These are phyloP conservation scores for Ambrosia trifida DNA, from an alignment of 129 eudicot genomes.

Conservation along the genomic window DNA sequence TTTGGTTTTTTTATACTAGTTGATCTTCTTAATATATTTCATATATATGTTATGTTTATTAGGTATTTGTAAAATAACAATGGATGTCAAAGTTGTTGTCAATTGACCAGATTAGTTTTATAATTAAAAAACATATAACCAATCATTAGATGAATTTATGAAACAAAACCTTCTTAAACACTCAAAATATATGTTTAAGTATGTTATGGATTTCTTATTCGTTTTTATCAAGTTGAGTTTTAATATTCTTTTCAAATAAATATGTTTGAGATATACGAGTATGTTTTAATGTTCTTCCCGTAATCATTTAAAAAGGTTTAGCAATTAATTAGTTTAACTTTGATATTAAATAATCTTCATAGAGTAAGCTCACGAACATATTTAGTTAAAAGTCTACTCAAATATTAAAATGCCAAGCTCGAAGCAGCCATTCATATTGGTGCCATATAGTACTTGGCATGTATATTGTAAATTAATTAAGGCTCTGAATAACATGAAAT, in stretches of 20 bases:
- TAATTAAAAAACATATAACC: neutral
- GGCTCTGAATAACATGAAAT: slow-evolving; percentile 3
- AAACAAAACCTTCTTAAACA: neutral
- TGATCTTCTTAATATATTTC: neutral
- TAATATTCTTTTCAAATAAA: neutral
- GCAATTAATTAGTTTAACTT: neutral
- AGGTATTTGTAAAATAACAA: neutral
- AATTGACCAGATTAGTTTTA: slow-evolving; percentile 6
- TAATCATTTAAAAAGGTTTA: slow-evolving; percentile 14
- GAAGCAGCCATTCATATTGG: slow-evolving; percentile 18
- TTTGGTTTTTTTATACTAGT: neutral
- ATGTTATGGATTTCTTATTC: neutral
- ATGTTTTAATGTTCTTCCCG: slow-evolving; percentile 20
- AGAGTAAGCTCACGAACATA: slow-evolving; percentile 5
- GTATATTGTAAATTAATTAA: neutral
- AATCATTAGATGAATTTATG: neutral
- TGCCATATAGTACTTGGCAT: neutral
- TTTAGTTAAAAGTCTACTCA: slow-evolving; percentile 22
- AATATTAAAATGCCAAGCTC: slow-evolving; percentile 21
- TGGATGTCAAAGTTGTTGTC: neutral
- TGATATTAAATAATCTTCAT: slow-evolving; percentile 14
- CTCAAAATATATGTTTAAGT: neutral
- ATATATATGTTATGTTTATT: neutral
- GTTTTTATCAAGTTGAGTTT: slow-evolving; percentile 1
- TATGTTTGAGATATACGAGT: neutral